Percentiles rank a stretch among this genome's conserved stretches.
Evolutionary conservation across 331 rosid species (phyloP).

Genomic region (Pyracantha coccinea): DNA sequence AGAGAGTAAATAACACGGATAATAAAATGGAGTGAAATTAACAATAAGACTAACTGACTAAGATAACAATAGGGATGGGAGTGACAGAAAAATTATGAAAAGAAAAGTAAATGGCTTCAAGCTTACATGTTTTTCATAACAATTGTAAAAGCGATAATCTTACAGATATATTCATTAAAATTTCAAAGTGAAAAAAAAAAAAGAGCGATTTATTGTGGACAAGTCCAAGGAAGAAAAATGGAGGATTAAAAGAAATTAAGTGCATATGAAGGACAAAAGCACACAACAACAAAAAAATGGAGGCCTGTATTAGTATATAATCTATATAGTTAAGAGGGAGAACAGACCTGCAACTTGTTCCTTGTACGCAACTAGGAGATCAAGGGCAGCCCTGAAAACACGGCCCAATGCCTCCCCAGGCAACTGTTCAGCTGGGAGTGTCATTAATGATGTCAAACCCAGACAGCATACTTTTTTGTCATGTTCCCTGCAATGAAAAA

Average conservation of each 20-base stretch:
- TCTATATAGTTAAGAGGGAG: background rate
- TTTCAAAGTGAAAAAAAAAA: no score
- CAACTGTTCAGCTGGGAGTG: slow-evolving; percentile 68
- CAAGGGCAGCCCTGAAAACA: slow-evolving; percentile 84
- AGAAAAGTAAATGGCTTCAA: no score
- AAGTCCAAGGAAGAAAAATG: no score
- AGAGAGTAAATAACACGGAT: background rate
- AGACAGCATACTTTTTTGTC: slow-evolving; percentile 93
- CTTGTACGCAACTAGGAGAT: slow-evolving; percentile 82
- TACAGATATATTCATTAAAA: no score
- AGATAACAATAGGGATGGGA: background rate
- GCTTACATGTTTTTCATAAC: no score
- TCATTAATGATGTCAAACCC: slow-evolving; percentile 76
- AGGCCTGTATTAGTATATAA: background rate
- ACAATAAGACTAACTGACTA: background rate
- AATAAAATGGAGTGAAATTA: background rate
- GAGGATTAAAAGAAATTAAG: no score
- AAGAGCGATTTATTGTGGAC: no score
- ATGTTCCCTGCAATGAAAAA: slow-evolving; percentile 60
- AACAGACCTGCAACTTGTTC: slow-evolving; percentile 83
- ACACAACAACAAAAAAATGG: background rate
- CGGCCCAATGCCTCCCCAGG: slow-evolving; percentile 82
- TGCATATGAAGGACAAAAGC: no score
- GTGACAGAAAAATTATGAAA: no score
- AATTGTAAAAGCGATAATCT: no score